A percentile compares a stretch with the other conserved stretches of the same genome.
phyloP scores from a whole-genome alignment of 2,329 filamentous ascomycete species.

The Camptophora hylomeconis region DNA sequence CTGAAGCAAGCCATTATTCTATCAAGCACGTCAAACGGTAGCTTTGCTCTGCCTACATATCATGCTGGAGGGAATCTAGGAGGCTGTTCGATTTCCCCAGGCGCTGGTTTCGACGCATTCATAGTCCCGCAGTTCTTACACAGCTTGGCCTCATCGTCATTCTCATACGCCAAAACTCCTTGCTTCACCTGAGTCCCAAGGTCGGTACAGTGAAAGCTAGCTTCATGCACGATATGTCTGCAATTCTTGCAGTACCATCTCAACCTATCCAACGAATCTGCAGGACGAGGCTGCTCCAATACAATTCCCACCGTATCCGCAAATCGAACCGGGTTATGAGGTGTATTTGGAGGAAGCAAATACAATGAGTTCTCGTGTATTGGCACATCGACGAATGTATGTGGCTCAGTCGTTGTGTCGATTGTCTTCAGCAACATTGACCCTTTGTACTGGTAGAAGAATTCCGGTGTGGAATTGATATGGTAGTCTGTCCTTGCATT shows the following conservation, averaged over 20 bases:
- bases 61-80: slow-evolving; percentile 21
- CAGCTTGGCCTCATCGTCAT: slow-evolving; percentile 53
- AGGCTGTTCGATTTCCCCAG: slow-evolving; percentile 31
- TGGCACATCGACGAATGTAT: slow-evolving; percentile 64
- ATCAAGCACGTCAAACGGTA: neutral
- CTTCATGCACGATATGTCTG: slow-evolving; percentile 65
- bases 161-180: slow-evolving; percentile 71
- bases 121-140: slow-evolving; percentile 66
- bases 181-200: slow-evolving; percentile 89
- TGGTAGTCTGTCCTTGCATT: slow-evolving; percentile 97
- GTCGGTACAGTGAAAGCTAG: slow-evolving; percentile 75
- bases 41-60: slow-evolving; percentile 1
- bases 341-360: slow-evolving; percentile 82
- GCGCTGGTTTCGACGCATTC: slow-evolving; percentile 41
- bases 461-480: slow-evolving; percentile 91
- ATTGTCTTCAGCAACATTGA: slow-evolving; percentile 90
- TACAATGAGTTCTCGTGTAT: slow-evolving; percentile 93
- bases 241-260: slow-evolving; percentile 80
- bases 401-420: slow-evolving; percentile 42
- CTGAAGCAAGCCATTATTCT: too few relatives aligned
- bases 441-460: slow-evolving; percentile 94
- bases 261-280: slow-evolving; percentile 60
- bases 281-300: slow-evolving; percentile 69
- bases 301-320: slow-evolving; percentile 89
- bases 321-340: slow-evolving; percentile 90